Conservation (phyloP, 1,284 basidiomycete species). For the Marasmius tenuissimus region DNA sequence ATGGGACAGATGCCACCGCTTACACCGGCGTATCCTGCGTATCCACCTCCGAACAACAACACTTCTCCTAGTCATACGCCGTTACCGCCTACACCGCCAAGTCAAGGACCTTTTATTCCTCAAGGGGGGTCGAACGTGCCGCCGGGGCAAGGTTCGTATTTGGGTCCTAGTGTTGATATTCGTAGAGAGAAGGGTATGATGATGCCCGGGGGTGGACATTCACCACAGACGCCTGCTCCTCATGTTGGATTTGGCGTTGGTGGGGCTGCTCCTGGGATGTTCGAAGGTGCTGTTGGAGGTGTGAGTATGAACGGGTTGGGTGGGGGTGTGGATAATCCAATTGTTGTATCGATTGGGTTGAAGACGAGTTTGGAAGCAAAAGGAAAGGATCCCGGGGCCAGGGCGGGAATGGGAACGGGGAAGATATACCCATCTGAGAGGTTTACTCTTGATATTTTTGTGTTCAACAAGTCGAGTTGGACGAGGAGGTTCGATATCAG, state of each 20-base stretch:
- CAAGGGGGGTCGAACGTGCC: constrained; percentile 33
- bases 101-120: constrained; percentile 53
- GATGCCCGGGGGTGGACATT: constrained; percentile 5
- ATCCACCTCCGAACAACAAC: constrained; percentile 37
- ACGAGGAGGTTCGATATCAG: constrained; percentile 77
- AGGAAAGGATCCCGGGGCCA: neutral
- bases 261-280: neutral
- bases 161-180: constrained; percentile 63
- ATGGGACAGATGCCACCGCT: constrained; percentile 35
- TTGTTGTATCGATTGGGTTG: constrained; percentile 77
- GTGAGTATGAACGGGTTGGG: constrained; percentile 19
- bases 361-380: neutral
- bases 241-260: constrained; percentile 33
- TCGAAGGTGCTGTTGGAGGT: neutral
- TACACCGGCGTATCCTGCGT: constrained; percentile 74
- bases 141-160: neutral
- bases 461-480: constrained; percentile 82
- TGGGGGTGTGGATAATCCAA: constrained; percentile 45
- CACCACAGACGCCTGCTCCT: constrained; percentile 59
- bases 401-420: constrained; percentile 29
- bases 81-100: constrained; percentile 49
- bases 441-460: constrained; percentile 86
- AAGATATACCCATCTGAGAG: constrained; percentile 70
- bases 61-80: neutral
- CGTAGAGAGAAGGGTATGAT: constrained; percentile 48